Percentiles rank a stretch among this genome's conserved stretches.
Conservation (phyloP, 345 rosid species). For the Schrenkiella parvula region DNA sequence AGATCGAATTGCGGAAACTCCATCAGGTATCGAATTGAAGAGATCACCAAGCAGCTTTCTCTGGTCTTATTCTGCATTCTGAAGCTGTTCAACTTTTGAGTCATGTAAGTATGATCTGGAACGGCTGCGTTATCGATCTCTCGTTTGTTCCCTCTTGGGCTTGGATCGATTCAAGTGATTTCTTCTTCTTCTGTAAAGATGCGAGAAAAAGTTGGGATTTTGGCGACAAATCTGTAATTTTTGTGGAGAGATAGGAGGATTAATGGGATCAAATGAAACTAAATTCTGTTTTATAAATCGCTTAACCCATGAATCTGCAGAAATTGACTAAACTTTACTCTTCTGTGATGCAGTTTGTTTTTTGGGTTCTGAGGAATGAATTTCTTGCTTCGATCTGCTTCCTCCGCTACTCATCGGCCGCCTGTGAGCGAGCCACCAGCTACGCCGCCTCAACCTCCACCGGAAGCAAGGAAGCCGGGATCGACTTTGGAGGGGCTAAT, state of each 20-base stretch:
- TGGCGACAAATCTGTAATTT: constrained; percentile 3
- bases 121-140: constrained; percentile 1
- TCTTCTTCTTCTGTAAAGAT: background rate
- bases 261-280: background rate
- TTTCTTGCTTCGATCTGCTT: constrained; percentile 70
- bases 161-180: constrained; percentile 17
- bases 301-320: background rate
- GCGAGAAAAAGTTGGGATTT: background rate
- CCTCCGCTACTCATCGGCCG: constrained; percentile 43
- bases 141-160: background rate
- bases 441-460: constrained; percentile 31
- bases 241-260: background rate
- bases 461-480: constrained; percentile 27
- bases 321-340: background rate
- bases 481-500: constrained; percentile 63
- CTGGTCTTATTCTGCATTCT: constrained; percentile 1
- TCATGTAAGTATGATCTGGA: constrained; percentile 16
- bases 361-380: constrained; percentile 51
- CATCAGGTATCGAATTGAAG: background rate
- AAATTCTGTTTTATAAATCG: background rate
- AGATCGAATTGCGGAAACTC: constrained; percentile 1
- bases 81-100: background rate
- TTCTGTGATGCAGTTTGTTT: constrained; percentile 24
- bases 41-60: background rate
- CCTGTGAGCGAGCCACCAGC: constrained; percentile 45